Conservation (phyloP, 2,329 filamentous ascomycete species). For the Hypocreales sp. region DNA sequence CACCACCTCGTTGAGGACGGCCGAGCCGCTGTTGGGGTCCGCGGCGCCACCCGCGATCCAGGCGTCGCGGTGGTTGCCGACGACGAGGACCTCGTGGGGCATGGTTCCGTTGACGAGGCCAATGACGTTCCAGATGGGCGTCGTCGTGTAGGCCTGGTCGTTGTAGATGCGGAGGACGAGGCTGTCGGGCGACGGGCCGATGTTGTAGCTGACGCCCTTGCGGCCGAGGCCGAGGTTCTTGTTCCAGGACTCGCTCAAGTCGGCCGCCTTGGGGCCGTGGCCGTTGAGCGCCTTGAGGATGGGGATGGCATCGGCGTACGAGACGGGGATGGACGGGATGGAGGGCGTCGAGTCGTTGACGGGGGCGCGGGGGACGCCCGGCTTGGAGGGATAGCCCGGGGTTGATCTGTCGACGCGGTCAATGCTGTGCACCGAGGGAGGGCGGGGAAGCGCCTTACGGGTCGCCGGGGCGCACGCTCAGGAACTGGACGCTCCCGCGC, state of each 20-base stretch:
- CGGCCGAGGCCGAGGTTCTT: constrained; percentile 56
- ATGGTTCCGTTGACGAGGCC: constrained; percentile 82
- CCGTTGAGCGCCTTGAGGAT: constrained; percentile 85
- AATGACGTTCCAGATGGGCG: constrained; percentile 81
- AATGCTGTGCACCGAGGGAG: too few relatives aligned
- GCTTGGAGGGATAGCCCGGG: constrained; percentile 84
- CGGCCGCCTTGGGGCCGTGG: constrained; percentile 61
- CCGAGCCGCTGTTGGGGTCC: constrained; percentile 72
- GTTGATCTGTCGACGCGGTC: constrained; percentile 49
- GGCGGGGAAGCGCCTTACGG: constrained; percentile 31
- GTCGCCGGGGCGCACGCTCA: constrained; percentile 56
- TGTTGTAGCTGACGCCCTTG: constrained; percentile 71
- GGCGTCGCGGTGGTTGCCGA: constrained; percentile 87
- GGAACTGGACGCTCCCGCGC: constrained; percentile 70
- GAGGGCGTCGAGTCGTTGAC: constrained; percentile 56
- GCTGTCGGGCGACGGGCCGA: constrained; percentile 64
- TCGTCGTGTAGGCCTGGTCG: constrained; percentile 67
- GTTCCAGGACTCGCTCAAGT: constrained; percentile 59
- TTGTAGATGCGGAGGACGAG: constrained; percentile 61
- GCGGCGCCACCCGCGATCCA: constrained; percentile 77
- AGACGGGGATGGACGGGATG: constrained; percentile 86
- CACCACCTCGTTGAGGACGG: constrained; percentile 64
- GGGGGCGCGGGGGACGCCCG: constrained; percentile 63
- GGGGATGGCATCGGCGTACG: constrained; percentile 72
- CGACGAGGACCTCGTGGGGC: constrained; percentile 68